Percentiles rank a stretch among this genome's conserved stretches.
phyloP scores from a whole-genome alignment of 768 basidiomycete species.

The Mycena capillaripes region DNA sequence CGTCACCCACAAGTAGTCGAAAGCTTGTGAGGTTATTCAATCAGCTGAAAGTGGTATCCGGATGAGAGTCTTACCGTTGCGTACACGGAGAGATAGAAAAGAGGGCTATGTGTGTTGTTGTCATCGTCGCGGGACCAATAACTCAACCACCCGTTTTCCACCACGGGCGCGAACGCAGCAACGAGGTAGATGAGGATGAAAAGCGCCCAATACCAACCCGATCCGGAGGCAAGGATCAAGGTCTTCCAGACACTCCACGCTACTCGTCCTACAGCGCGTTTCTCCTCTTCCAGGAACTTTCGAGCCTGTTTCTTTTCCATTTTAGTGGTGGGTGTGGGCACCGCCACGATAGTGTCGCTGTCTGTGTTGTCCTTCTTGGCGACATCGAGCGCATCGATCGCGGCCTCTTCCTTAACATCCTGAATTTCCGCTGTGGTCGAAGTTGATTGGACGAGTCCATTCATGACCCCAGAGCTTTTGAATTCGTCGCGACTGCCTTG shows the following conservation, averaged over 20 bases:
- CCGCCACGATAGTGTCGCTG: not conserved
- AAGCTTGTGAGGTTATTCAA: not conserved
- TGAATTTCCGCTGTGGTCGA: conserved; percentile 43
- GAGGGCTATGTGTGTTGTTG: conserved; percentile 57
- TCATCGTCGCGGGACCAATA: conserved; percentile 71
- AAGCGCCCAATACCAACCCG: conserved; percentile 66
- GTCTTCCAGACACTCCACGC: conserved; percentile 73
- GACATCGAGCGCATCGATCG: conserved; percentile 25
- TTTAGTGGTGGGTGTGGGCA: conserved; percentile 42
- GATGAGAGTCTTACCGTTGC: conserved; percentile 60
- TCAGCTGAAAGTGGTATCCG: conserved; percentile 53
- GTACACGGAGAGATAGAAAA: conserved; percentile 80
- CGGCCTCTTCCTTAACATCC: conserved; percentile 53
- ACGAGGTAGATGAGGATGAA: conserved; percentile 65
- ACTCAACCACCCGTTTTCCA: conserved; percentile 82
- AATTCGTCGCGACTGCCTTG: conserved; percentile 77
- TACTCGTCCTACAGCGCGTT: conserved; percentile 81
- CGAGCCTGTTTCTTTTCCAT: conserved; percentile 72
- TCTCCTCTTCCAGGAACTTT: conserved; percentile 89
- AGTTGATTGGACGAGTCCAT: conserved; percentile 73
- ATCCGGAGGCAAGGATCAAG: conserved; percentile 66
- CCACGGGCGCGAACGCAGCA: conserved; percentile 74
- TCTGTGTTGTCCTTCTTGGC: not conserved
- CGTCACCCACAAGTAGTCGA: not conserved
- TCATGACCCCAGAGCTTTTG: conserved; percentile 73